phyloP scores from a whole-genome alignment of 1,139 yeast species.

The Candida albicans region DNA sequence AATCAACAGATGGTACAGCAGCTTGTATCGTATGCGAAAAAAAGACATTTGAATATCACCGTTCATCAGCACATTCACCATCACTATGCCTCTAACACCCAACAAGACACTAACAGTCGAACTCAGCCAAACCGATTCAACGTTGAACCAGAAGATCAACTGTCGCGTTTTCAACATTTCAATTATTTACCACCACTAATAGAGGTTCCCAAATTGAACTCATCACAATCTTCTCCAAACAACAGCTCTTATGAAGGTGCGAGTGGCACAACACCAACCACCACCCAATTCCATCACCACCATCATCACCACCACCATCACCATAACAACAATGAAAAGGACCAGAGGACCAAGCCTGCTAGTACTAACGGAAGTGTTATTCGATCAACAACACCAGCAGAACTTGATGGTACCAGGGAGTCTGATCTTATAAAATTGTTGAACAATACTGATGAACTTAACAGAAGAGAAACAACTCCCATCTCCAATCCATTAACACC shows the following conservation, averaged over 20 bases:
- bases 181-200: conserved; percentile 70
- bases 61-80: conserved; percentile 86
- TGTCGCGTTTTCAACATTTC: conserved; percentile 66
- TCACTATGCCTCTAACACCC: conserved; percentile 40
- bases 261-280: neutral
- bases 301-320: conserved; percentile 33
- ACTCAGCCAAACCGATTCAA: conserved; percentile 6
- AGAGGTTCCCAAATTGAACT: conserved; percentile 66
- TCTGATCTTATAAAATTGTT: conserved; percentile 44
- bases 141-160: conserved; percentile 57
- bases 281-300: conserved; percentile 25
- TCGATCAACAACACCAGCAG: neutral
- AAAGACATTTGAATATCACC: conserved; percentile 59
- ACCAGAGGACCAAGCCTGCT: neutral
- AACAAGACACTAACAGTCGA: conserved; percentile 5
- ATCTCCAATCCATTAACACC: conserved; percentile 36
- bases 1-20: conserved; percentile 55
- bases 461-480: conserved; percentile 13
- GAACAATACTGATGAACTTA: conserved; percentile 21
- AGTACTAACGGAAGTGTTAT: neutral
- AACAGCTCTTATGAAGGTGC: conserved; percentile 4
- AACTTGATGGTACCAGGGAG: conserved; percentile 24
- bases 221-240: conserved; percentile 48
- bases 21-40: conserved; percentile 62
- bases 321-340: conserved; percentile 11